Evolutionary conservation across 768 basidiomycete genomes (phyloP), one percentile per base, ranked within the genome.

Genomic region (Gymnopilus junonius): DNA sequence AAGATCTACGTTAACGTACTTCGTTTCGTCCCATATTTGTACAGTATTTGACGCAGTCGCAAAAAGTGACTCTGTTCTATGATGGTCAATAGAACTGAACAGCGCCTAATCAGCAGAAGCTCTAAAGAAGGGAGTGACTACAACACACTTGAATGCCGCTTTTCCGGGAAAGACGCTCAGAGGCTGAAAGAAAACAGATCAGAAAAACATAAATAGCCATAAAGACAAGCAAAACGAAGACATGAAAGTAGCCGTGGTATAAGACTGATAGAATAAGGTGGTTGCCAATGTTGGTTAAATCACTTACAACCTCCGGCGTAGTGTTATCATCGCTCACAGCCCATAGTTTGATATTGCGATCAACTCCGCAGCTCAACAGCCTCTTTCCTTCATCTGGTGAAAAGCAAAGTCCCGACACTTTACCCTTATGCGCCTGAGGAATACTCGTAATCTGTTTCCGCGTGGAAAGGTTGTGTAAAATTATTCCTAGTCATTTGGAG

Each of bases 11-110:
- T 51, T 1, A 25, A 70, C 87, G n/a, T 59, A 94, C 93, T 94
- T 94, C 37, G 91, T 96, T 76, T 98, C 95, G 69, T 99, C 97
- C 97, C 97, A 99, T 67, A 99, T 84, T 74, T 99, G 97, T 7
- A 99, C 95, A 51, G 86, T 84, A 68, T 91, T 94, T 0, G 95
- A 97, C 2, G 95, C 95, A 0, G 97, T 96, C 0, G 95, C 97
- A 69, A 99, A 99, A 4, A 95, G 75, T n/a, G 90, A 82, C 61
- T 96, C 92, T 35, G 87, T 86, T 48, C 91, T 85, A 73, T 99
- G 97, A 72, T 98, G 97, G 69, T 98, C 95, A 76, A 99, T 93
- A 45, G 92, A 91, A 71, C 95, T 97, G 69, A 59, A 66, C 56
- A 32, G 39, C 39, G 34, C 20, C 27, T 34, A 29, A 51, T 59